A percentile compares a stretch with the other conserved stretches of the same genome.
Evolutionary conservation across 208 protist genomes (phyloP).

Genomic region (Wallacemonas sp.): DNA sequence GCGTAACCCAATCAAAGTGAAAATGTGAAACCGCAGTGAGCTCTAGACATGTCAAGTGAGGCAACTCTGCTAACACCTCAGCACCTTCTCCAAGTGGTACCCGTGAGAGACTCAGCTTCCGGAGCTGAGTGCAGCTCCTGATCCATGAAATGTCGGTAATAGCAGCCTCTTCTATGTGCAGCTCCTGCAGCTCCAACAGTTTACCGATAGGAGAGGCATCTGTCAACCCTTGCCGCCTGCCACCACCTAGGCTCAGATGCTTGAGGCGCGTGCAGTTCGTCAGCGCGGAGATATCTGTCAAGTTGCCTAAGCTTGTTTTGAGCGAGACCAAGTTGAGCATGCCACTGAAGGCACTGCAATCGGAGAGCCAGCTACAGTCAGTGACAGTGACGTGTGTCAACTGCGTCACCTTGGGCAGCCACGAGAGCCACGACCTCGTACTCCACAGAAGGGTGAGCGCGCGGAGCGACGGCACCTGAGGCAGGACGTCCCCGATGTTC

Average conservation of each 20-base stretch:
- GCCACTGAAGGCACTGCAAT: neutral
- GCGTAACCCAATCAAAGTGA: neutral
- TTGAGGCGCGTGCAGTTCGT: neutral
- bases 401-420: neutral
- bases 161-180: neutral
- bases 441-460: slow-evolving; percentile 1
- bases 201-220: neutral
- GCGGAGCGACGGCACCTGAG: neutral
- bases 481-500: slow-evolving; percentile 1
- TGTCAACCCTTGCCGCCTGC: neutral
- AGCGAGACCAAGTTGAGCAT: neutral
- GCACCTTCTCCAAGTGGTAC: neutral
- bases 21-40: neutral
- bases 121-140: neutral
- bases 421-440: neutral
- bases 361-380: slow-evolving; percentile 4
- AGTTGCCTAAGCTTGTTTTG: neutral
- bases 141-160: slow-evolving; percentile 10
- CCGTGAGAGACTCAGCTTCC: neutral
- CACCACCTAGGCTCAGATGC: neutral
- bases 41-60: neutral
- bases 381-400: neutral
- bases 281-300: neutral
- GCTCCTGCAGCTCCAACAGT: neutral
- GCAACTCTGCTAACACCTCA: neutral